A percentile compares a stretch with the other conserved stretches of the same genome.
phyloP scores from a whole-genome alignment of 2,329 filamentous ascomycete species.

The Aspergillus felis region DNA sequence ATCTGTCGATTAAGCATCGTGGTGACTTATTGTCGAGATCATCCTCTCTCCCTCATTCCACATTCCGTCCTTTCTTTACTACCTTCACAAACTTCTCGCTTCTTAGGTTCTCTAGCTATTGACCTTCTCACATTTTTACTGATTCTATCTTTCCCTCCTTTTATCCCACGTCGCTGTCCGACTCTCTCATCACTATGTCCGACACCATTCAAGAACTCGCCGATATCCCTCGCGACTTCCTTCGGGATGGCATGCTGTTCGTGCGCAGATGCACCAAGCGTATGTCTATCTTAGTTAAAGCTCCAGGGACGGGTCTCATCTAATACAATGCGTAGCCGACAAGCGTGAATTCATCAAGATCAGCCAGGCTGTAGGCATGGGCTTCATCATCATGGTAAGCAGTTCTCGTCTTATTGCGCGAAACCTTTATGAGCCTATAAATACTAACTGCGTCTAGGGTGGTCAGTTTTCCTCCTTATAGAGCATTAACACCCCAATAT shows the following conservation, averaged over 20 bases:
- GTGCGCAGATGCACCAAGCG: constrained; percentile 22
- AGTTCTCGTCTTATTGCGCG: neutral
- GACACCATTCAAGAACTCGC: constrained; percentile 21
- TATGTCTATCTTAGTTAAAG: constrained; percentile 6
- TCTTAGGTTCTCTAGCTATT: neutral
- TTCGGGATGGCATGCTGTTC: constrained; percentile 19
- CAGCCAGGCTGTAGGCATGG: constrained; percentile 57
- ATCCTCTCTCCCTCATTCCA: neutral
- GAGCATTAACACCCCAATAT: neutral
- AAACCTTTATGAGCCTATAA: neutral
- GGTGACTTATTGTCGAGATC: neutral
- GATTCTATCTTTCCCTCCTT: neutral
- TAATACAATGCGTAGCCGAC: constrained; percentile 43
- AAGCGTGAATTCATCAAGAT: constrained; percentile 59
- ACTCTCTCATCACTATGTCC: constrained; percentile 13
- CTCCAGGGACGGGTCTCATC: neutral
- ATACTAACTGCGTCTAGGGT: neutral
- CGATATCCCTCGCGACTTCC: constrained; percentile 21
- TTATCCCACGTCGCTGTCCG: neutral
- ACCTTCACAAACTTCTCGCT: neutral
- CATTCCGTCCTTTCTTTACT: neutral
- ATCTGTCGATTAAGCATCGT: neutral
- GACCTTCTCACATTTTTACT: neutral
- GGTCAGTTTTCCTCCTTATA: neutral
- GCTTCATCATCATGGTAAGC: constrained; percentile 54